These are phyloP conservation scores for Uronychia binucleata DNA, from an alignment of 73 alveolate genomes.

Conservation along the genomic window DNA sequence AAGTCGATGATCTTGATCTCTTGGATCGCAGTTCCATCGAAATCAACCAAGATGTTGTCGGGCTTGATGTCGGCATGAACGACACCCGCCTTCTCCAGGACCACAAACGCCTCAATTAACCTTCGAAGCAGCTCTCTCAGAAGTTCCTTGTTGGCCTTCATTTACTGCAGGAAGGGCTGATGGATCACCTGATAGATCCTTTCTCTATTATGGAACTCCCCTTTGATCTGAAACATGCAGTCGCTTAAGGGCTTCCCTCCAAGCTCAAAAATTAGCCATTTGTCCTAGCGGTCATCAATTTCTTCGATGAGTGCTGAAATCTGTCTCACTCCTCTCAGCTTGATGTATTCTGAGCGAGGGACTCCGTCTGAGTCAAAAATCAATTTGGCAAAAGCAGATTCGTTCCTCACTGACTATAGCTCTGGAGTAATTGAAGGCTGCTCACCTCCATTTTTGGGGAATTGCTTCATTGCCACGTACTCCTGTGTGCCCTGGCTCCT, in stretches of 20 bases:
- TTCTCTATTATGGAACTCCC: conserved; percentile 77
- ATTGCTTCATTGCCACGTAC: conserved; percentile 71
- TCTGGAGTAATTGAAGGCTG: conserved; percentile 26
- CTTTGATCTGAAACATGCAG: conserved; percentile 65
- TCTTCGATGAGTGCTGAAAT: conserved; percentile 36
- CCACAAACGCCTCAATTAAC: conserved; percentile 54
- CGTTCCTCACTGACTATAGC: conserved; percentile 19
- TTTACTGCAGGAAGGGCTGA: conserved; percentile 32
- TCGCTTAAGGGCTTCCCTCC: conserved; percentile 70
- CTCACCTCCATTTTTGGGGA: conserved; percentile 51
- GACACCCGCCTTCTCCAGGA: conserved; percentile 49
- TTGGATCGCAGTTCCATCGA: conserved; percentile 34
- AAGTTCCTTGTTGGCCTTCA: conserved; percentile 24
- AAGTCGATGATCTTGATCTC: conserved; percentile 71
- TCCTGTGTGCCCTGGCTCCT: conserved; percentile 34
- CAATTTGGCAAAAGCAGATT: not conserved
- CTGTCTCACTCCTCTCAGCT: conserved; percentile 43
- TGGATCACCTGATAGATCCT: conserved; percentile 66
- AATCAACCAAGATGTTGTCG: conserved; percentile 57
- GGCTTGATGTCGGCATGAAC: conserved; percentile 84
- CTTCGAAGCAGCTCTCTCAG: conserved; percentile 47
- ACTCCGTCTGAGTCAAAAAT: conserved; percentile 13
- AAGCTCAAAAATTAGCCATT: conserved; percentile 66
- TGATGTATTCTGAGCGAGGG: conserved; percentile 6
- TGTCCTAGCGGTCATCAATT: conserved; percentile 57